phyloP scores from a whole-genome alignment of 2,329 filamentous ascomycete genomes.

The Penicillium oxalicum region DNA sequence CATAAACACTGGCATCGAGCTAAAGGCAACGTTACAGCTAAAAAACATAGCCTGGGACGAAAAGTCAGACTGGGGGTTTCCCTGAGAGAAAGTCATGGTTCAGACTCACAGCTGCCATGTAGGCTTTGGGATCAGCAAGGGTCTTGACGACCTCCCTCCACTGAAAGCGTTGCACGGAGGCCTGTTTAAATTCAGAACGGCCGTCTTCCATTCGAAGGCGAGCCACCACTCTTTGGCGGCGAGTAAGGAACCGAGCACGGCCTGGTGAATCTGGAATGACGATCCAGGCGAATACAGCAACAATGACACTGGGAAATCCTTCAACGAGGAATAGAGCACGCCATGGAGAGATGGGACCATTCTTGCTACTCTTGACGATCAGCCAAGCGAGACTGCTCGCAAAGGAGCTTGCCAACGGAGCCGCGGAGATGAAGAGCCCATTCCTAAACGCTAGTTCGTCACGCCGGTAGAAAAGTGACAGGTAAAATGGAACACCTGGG shows the following conservation, averaged over 20 bases:
- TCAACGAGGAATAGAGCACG: constrained; percentile 78
- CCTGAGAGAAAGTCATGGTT: no score
- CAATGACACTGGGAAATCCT: constrained; percentile 74
- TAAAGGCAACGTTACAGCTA: constrained; percentile 80
- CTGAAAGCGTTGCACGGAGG: constrained; percentile 40
- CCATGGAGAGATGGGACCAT: constrained; percentile 71
- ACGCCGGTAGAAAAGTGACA: constrained; percentile 58
- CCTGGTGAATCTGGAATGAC: constrained; percentile 71
- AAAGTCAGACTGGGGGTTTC: background rate
- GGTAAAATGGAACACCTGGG: constrained; percentile 58
- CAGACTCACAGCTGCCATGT: constrained; percentile 58
- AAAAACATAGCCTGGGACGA: constrained; percentile 64
- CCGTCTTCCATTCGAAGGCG: constrained; percentile 58
- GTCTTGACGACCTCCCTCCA: constrained; percentile 54
- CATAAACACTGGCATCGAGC: constrained; percentile 79
- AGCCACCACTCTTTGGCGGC: constrained; percentile 63
- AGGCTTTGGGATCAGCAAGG: constrained; percentile 62
- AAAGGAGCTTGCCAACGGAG: constrained; percentile 58
- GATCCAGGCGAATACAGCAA: constrained; percentile 67
- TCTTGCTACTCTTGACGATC: constrained; percentile 63
- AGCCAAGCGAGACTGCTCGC: constrained; percentile 71
- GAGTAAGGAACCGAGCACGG: constrained; percentile 57
- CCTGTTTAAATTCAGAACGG: constrained; percentile 34
- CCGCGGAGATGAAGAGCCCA: constrained; percentile 76
- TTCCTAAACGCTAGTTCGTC: constrained; percentile 78